Base-by-base conservation (phyloP, 1,139 yeast species). In the Lodderomyces beijingensis region DNA sequence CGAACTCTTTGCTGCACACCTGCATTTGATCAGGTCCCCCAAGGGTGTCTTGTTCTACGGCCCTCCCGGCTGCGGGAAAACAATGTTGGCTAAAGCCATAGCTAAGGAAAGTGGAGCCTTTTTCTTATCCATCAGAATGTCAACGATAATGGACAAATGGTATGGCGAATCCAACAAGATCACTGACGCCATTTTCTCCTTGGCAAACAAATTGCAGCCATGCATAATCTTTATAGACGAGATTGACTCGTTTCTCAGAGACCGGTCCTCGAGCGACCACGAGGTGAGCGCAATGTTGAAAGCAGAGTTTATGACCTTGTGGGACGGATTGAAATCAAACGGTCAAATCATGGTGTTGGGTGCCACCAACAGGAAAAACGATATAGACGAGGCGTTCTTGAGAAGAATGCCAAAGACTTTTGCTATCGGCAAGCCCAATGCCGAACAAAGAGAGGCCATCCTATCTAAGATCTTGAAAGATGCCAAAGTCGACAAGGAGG, bases 21-120 rank as follows among this genome's bases (percentile, higher is more conserved):
- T 82, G 39, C 57, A 76, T 23, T 64, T 91, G 35, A 66, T 83
- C 22, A 87, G 83, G 49, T 91, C 96, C 1, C 98, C 98, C 2
- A 89, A 87, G 50, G 98, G 98, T 17, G 96, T 91, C 2, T 62
- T 91, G 28, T 70, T 91, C 36, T 81, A 87, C 52, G 98, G 98
- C 0, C 97, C 98, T 2, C 97, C 98, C 0, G 97, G 98, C 0
- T 91, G 97, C 57, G 97, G 97, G 38, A 91, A 91, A 58, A 91
- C 97, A 8, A 86, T 91, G 96, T 68, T 91, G 47, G 97, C 97
- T 14, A 89, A 89, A 55, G 97, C 97, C 0, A 72, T 91, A 31
- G 97, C 97, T 1, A 77, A 79, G 36, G 96, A 89, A 55, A 81
- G 94, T 47, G 89, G 89, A 0, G 97, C 98, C 0, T 87, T 83